Evolutionary conservation across 768 basidiomycete genomes (phyloP), one percentile per base, ranked within the genome.

Genomic region (Daedaleopsis sinensis): DNA sequence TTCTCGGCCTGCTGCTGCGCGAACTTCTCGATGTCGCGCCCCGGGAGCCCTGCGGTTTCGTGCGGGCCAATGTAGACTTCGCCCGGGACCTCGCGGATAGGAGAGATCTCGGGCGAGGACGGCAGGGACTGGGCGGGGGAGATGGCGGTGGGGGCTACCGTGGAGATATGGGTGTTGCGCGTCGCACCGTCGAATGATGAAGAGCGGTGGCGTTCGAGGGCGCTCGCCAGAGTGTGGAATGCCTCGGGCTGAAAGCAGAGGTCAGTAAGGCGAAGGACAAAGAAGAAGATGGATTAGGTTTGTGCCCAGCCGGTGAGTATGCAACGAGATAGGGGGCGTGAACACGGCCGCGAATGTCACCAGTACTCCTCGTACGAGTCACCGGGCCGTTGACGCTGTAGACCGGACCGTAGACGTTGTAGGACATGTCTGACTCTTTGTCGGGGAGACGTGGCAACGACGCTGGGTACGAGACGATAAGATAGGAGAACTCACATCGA

Each of bases 1-100:
- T 77, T 71, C 6, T 74, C 71, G 0, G 84, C 84, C 54, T 71
- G 74, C 21, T 67, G 59, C 44, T 70, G 71, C 2, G 72, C 71
- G 36, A 73, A 63, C 23, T 73, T 71, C 47, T 78, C 75, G 8
- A 77, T 66, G 43, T 77, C 68, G 43, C 72, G 68, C 13, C 80
- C 78, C 0, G 85, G 85, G 27, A 93, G 71, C 0, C 90, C 90
- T 42, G 84, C 86, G 51, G 79, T 82, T 71, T 93, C 91, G 51
- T 80, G 71, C 0, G 83, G 81, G 56, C 84, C 84, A 65, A 91
- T 87, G 69, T 80, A 88, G 51, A 76, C 78, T 42, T 80, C 79
- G 42, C 82, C 85, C 0, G 83, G 83, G 5, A 84, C 74, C 16
- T 76, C 65, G 48, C 0, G 75, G 74, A 2, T 72, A 65, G 71